Conservation (phyloP, 805 yeast genomes). For the Candida vartiovaarae region DNA sequence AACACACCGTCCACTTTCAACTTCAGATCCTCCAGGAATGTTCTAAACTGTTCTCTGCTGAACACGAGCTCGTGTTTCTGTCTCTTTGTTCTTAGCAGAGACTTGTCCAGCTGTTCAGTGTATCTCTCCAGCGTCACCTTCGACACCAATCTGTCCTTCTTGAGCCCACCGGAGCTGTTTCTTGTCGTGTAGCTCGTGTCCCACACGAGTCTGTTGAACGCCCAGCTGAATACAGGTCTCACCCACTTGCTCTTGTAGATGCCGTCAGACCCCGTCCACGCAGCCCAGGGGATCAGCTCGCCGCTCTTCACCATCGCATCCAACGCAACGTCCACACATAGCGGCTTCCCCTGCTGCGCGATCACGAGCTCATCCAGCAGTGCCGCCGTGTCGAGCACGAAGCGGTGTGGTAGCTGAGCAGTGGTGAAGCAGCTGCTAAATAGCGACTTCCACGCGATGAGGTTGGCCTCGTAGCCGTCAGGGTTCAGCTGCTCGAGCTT, state of each 20-base stretch:
- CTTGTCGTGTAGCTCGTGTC: conserved; percentile 18
- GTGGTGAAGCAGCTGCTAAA: conserved; percentile 16
- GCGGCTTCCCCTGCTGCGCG: conserved; percentile 29
- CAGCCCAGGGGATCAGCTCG: conserved; percentile 22
- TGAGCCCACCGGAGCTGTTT: conserved; percentile 12
- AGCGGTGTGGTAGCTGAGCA: conserved; percentile 5
- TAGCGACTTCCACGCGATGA: conserved; percentile 30
- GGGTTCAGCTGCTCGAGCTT: conserved; percentile 29
- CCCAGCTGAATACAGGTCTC: conserved; percentile 18
- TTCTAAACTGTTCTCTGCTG: conserved; percentile 9
- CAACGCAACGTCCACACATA: conserved; percentile 29
- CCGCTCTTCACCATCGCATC: conserved; percentile 26
- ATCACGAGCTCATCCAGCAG: conserved; percentile 22
- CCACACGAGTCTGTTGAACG: conserved; percentile 16
- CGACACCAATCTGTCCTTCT: conserved; percentile 15
- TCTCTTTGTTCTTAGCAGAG: conserved; percentile 1
- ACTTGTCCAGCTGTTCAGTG: conserved; percentile 4
- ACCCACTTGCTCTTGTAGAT: conserved; percentile 19
- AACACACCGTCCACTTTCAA: conserved; percentile 2
- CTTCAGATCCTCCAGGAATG: conserved; percentile 2
- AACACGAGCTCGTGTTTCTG: conserved; percentile 7
- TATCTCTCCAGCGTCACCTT: conserved; percentile 14
- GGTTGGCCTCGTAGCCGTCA: conserved; percentile 36
- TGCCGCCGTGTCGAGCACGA: conserved; percentile 22
- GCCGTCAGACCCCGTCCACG: conserved; percentile 18